Evolutionary conservation across 441 rosid genomes (phyloP).

Genomic region (Pelargonium myrrhifolium): DNA sequence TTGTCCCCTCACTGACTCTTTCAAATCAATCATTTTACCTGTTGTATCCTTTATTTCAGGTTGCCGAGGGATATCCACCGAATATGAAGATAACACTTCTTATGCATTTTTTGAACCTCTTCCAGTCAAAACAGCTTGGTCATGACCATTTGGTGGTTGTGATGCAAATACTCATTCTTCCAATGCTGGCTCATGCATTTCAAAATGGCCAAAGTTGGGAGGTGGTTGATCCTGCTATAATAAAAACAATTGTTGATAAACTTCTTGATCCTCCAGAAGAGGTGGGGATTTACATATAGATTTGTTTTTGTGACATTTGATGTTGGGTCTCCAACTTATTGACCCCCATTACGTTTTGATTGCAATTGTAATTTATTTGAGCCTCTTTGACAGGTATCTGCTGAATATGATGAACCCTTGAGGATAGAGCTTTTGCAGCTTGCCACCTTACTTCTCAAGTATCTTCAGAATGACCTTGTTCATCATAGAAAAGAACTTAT

Average conservation of each 20-base stretch:
- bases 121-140: conserved; percentile 80
- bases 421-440: conserved; percentile 99
- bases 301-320: conserved; percentile 6
- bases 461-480: conserved; percentile 93
- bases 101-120: conserved; percentile 77
- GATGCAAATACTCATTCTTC: conserved; percentile 99
- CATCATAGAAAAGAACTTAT: conserved; percentile 97
- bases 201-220: conserved; percentile 90
- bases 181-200: conserved; percentile 94
- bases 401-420: conserved; percentile 94
- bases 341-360: conserved; percentile 6
- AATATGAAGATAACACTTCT: conserved; percentile 72
- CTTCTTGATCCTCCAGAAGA: conserved; percentile 99
- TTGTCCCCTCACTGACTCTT: neutral
- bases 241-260: conserved; percentile 91
- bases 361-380: conserved; percentile 16
- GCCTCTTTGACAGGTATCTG: conserved; percentile 62
- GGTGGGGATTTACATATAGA: conserved; percentile 32
- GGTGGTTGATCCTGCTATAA: conserved; percentile 75
- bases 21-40: neutral
- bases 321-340: conserved; percentile 4
- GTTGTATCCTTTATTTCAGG: conserved; percentile 40
- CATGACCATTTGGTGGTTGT: conserved; percentile 90
- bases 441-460: conserved; percentile 92
- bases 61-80: conserved; percentile 87